These are phyloP conservation scores for Acidomyces sp. DNA, from an alignment of 495 filamentous ascomycete genomes.

Conservation along the genomic window DNA sequence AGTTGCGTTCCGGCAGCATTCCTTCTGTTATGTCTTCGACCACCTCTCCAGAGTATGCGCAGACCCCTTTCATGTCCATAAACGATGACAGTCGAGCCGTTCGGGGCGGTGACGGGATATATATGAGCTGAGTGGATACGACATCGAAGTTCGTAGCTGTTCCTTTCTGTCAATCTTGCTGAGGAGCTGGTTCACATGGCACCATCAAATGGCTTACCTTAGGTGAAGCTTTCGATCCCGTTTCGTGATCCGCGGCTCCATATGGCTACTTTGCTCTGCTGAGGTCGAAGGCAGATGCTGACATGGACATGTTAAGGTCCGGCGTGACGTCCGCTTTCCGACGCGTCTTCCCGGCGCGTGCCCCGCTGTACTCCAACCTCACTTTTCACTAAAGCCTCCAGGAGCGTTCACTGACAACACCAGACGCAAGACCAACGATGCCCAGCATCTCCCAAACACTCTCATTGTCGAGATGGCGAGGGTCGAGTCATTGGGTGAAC, in stretches of 20 bases:
- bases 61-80: constrained; percentile 73
- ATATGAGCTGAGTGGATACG: constrained; percentile 58
- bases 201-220: constrained; percentile 34
- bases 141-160: constrained; percentile 62
- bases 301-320: background rate
- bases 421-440: too few relatives aligned
- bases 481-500: constrained; percentile 74
- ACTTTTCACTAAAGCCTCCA: too few relatives aligned
- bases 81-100: constrained; percentile 71
- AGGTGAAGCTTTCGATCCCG: constrained; percentile 36
- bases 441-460: too few relatives aligned
- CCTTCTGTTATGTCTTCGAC: constrained; percentile 30
- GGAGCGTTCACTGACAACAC: background rate
- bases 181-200: too few relatives aligned
- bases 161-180: too few relatives aligned
- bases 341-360: too few relatives aligned
- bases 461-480: constrained; percentile 58
- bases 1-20: constrained; percentile 20
- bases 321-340: background rate
- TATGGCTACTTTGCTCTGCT: too few relatives aligned
- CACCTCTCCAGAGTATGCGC: constrained; percentile 69
- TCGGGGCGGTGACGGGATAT: constrained; percentile 65
- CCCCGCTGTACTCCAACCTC: too few relatives aligned
- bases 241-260: constrained; percentile 23
- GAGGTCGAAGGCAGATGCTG: background rate